Base-by-base conservation (phyloP, 371 early-diverging fungal species). In the Circinella umbellata region DNA sequence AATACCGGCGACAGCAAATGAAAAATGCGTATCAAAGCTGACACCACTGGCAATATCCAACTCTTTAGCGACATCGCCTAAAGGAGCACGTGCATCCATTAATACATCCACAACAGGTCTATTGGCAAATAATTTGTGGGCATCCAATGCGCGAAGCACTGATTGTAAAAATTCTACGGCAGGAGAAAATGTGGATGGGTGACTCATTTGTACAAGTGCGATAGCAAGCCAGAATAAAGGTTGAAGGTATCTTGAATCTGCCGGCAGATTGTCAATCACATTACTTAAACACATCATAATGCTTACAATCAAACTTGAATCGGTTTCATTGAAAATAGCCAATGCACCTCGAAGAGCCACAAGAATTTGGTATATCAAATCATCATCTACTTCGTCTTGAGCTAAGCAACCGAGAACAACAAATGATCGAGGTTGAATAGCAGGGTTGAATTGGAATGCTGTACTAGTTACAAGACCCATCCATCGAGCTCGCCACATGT, bases 401-500 rank as follows among this genome's bases (percentile, higher is more conserved):
- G 96, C 92, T 37, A 98, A 82, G 61, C 92, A 92, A 5, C 97
- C 98, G n/a, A 98, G 86, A n/a, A 93, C 88, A 20, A 96, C 92
- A 80, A 97, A 98, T 0, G 97, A 92, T 34, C 98, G 88, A 0
- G 97, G 97, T 76, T 98, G 98, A 34, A 95, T 88, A 0, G 95
- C 94, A 4, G 93, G 95, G 73, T 96, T 96, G 78, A 92, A 92
- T 70, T 94, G 93, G 86, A 98, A 98, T 0, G 97, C 95, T 15
- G 94, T 93, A 54, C 93, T 92, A 1, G 96, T 89, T n/a, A 95
- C 92, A 54, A 98, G 79, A 4, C 94, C 87, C 88, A 96, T 93
- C 96, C 96, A 97, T 42, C 96, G 88, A 4, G 96, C 90, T 60
- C 95, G 90, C 91, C 96, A 94, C 51, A 86, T 86, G 70, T 92